Percentiles rank a stretch among this genome's conserved stretches.
phyloP scores from a whole-genome alignment of 225 moss, liverwort and hornwort species.

The Anthoceros angustus region DNA sequence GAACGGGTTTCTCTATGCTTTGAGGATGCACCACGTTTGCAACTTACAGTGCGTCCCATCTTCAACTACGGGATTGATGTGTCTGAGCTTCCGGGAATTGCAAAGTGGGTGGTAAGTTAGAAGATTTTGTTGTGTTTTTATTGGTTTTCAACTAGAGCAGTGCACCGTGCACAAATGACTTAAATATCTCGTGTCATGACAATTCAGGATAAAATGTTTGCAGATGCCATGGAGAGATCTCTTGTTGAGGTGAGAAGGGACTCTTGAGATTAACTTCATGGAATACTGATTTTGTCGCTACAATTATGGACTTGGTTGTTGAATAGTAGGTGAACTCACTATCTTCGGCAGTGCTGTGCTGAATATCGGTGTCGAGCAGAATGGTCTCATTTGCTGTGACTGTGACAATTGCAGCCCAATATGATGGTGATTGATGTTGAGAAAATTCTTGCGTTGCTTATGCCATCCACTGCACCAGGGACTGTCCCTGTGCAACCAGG shows the following conservation, averaged over 20 bases:
- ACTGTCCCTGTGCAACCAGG: slow-evolving; percentile 7
- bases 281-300: too few species aligned
- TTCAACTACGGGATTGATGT: slow-evolving; percentile 73
- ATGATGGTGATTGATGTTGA: slow-evolving; percentile 56
- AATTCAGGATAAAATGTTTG: slow-evolving; percentile 58
- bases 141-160: neutral
- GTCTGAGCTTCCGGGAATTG: slow-evolving; percentile 74
- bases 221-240: slow-evolving; percentile 53
- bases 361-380: neutral
- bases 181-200: neutral
- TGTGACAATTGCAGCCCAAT: slow-evolving; percentile 49
- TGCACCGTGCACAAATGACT: neutral
- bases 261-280: neutral
- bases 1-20: slow-evolving; percentile 66
- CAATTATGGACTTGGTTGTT: too few species aligned
- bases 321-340: too few species aligned
- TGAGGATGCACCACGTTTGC: slow-evolving; percentile 42
- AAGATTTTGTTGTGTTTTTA: neutral
- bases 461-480: slow-evolving; percentile 23
- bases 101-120: slow-evolving; percentile 53
- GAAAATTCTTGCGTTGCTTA: slow-evolving; percentile 52
- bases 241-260: slow-evolving; percentile 60
- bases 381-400: slow-evolving; percentile 5
- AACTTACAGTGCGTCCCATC: slow-evolving; percentile 55
- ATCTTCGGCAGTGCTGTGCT: neutral